Evolutionary conservation across 805 yeast species (phyloP).

Genomic region (Priceomyces haplophilus): DNA sequence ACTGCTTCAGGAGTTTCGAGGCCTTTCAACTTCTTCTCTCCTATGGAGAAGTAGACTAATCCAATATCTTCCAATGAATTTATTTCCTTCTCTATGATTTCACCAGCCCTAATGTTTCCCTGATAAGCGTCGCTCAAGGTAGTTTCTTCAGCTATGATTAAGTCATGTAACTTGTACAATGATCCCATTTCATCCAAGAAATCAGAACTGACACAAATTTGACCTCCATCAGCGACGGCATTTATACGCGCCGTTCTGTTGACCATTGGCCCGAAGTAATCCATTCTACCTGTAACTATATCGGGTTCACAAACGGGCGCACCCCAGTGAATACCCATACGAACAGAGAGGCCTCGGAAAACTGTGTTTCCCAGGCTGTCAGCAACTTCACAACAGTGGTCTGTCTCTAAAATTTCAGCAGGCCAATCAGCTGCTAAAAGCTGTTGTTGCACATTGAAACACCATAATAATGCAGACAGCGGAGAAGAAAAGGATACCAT

Average conservation of each 20-base stretch:
- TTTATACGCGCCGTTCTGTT: constrained; percentile 91
- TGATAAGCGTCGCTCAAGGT: constrained; percentile 42
- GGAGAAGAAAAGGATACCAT: constrained; percentile 97
- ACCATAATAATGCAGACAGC: constrained; percentile 87
- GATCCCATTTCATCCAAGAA: constrained; percentile 69
- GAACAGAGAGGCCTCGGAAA: constrained; percentile 86
- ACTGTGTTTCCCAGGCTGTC: constrained; percentile 60
- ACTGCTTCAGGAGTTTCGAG: constrained; percentile 89
- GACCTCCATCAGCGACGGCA: constrained; percentile 98
- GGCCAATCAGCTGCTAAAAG: constrained; percentile 91
- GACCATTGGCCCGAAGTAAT: constrained; percentile 98
- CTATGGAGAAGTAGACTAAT: constrained; percentile 63
- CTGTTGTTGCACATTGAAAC: constrained; percentile 87
- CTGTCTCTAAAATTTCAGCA: constrained; percentile 77
- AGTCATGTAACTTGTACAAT: constrained; percentile 47
- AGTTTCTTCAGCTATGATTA: constrained; percentile 26
- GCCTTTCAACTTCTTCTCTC: constrained; percentile 90
- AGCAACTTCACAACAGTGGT: constrained; percentile 76
- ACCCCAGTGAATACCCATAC: constrained; percentile 99
- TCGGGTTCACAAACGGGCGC: constrained; percentile 94
- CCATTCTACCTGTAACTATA: constrained; percentile 95
- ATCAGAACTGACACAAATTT: constrained; percentile 81
- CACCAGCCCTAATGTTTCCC: constrained; percentile 47
- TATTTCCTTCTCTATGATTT: constrained; percentile 63
- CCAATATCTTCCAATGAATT: constrained; percentile 65